These are phyloP conservation scores for Beverwykella pulmonaria DNA, from an alignment of 495 filamentous ascomycete genomes.

Conservation along the genomic window DNA sequence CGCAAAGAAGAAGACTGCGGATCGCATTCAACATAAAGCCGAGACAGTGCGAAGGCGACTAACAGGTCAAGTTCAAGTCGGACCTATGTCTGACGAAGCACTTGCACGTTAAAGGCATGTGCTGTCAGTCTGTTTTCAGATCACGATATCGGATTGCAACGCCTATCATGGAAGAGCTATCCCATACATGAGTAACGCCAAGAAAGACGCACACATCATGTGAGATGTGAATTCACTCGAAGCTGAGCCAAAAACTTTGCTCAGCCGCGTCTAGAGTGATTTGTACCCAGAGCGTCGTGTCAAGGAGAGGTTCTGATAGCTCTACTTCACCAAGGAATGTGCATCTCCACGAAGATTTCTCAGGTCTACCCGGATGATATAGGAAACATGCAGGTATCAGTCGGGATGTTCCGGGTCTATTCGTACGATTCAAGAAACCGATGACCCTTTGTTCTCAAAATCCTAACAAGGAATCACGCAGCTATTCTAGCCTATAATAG, in stretches of 20 bases:
- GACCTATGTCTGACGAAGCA: constrained; percentile 1
- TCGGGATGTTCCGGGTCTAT: not conserved
- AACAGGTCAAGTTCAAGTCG: constrained; percentile 7
- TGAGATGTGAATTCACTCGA: not conserved
- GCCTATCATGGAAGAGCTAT: too few relatives aligned
- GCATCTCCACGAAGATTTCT: not conserved
- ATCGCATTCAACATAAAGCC: constrained; percentile 25
- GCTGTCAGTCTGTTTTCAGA: not conserved
- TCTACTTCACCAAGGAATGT: not conserved
- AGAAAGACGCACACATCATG: not conserved
- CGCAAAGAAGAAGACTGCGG: constrained; percentile 52
- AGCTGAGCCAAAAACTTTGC: not conserved
- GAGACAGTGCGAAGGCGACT: constrained; percentile 2
- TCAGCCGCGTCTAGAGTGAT: not conserved
- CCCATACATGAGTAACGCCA: not conserved
- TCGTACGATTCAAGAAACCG: not conserved
- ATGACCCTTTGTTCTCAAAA: not conserved
- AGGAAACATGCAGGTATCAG: not conserved
- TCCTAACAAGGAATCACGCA: not conserved
- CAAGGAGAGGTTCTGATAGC: not conserved
- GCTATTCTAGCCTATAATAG: not conserved
- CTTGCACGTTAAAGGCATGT: not conserved
- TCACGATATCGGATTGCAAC: not conserved
- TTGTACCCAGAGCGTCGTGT: not conserved
- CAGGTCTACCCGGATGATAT: not conserved